Base-by-base conservation (phyloP, 768 basidiomycete species). In the Boletus pseudo-olivaceus region DNA sequence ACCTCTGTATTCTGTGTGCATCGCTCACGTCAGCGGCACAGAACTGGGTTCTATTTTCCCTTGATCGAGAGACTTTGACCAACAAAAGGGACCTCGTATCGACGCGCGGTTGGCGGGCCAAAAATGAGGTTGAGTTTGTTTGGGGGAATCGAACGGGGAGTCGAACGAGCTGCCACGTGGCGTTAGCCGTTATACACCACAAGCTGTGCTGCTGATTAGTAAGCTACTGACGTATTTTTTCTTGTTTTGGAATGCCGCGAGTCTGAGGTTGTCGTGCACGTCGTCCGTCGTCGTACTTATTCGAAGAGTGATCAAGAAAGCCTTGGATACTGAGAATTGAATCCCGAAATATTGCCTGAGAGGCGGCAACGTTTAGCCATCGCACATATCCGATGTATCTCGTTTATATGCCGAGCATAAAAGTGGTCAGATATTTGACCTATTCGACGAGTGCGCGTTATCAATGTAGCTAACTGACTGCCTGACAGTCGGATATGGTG, bases 331-430 rank as follows among this genome's bases (percentile, higher is more conserved):
- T 14, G 8, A 4, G 26, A 27, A 27, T n/a, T n/a, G n/a, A n/a
- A n/a, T n/a, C 72, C 73, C 72, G 68, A 74, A 66, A 70, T 73
- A 60, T 70, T 68, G 67, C 68, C 72, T 79, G 79, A 80, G 73
- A 82, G 78, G 81, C 80, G 78, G 78, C 73, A 81, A 82, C 78
- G 81, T 78, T 78, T 81, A 78, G 77, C 79, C 80, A n/a, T n/a
- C n/a, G n/a, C n/a, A n/a, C n/a, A 67, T 82, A 82, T 72, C 78
- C 71, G 72, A 41, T 15, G 7, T 9, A 37, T n/a, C 17, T n/a
- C 17, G 8, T n/a, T 8, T 37, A 9, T 37, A 9, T n/a, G 35
- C 17, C 9, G 17, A 37, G 0, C 33, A 34, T 34, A n/a, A n/a
- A n/a, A n/a, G n/a, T n/a, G n/a, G n/a, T n/a, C n/a, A n/a, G n/a